Percentiles rank a stretch among this genome's conserved stretches.
Conservation (phyloP, 73 alveolate species). For the Breviolum minutum region DNA sequence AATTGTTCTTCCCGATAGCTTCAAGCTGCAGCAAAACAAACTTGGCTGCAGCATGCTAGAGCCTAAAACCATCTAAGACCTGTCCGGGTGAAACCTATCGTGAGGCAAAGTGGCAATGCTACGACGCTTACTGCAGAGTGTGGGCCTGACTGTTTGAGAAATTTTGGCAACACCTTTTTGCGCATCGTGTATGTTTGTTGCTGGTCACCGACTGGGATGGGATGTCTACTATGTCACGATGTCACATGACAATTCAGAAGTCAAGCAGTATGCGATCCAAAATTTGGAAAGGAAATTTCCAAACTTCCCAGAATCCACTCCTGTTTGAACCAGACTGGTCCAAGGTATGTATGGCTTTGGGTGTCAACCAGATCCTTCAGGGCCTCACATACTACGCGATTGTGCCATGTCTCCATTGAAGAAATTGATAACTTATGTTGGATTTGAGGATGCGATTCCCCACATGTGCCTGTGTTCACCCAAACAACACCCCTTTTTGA, state of each 20-base stretch:
- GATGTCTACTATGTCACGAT: no score
- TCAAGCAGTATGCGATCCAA: no score
- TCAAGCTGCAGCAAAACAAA: not conserved
- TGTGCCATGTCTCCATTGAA: not conserved
- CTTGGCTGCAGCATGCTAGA: no score
- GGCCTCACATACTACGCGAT: slow-evolving; percentile 72
- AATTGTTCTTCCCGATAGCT: not conserved
- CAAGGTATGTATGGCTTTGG: slow-evolving; percentile 89
- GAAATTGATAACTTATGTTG: not conserved
- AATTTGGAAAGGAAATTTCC: not conserved
- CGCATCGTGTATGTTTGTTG: not conserved
- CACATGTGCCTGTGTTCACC: no score
- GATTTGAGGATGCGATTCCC: no score
- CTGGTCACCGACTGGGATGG: not conserved
- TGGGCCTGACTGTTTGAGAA: not conserved
- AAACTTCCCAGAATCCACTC: not conserved
- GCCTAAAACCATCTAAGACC: no score
- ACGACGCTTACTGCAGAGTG: slow-evolving; percentile 78
- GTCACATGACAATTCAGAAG: no score
- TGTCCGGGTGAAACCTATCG: not conserved
- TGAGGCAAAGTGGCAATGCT: slow-evolving; percentile 92
- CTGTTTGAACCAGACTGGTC: not conserved
- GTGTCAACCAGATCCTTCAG: slow-evolving; percentile 90
- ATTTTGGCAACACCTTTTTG: no score
- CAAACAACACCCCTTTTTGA: no score